Conservation (phyloP, 345 rosid genomes). For the Populus deltoides region DNA sequence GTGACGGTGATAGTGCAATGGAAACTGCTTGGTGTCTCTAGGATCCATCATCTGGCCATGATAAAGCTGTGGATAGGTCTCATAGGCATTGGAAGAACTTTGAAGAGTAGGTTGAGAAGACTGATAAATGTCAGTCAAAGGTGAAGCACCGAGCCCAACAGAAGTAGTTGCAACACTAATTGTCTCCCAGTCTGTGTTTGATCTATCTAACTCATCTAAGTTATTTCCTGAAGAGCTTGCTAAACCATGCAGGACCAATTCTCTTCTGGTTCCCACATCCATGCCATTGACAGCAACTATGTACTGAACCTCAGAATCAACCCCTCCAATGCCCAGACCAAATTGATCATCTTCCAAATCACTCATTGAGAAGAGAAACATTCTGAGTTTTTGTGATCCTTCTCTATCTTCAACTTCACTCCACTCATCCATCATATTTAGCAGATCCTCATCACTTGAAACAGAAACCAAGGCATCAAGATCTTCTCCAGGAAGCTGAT, state of each 20-base stretch:
- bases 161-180: conserved; percentile 32
- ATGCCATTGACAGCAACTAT: conserved; percentile 77
- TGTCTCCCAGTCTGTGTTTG: conserved; percentile 34
- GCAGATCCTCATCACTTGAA: conserved; percentile 80
- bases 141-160: conserved; percentile 38
- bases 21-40: conserved; percentile 41
- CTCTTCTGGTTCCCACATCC: conserved; percentile 54
- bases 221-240: conserved; percentile 54
- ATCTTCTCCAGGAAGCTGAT: conserved; percentile 97
- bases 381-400: conserved; percentile 60
- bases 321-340: conserved; percentile 42
- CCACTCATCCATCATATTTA: conserved; percentile 87
- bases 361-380: conserved; percentile 63
- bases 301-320: conserved; percentile 66
- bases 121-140: conserved; percentile 37
- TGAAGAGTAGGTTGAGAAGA: conserved; percentile 43
- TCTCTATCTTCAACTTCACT: conserved; percentile 54
- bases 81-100: conserved; percentile 42
- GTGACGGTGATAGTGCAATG: conserved; percentile 36
- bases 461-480: conserved; percentile 92
- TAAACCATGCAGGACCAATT: conserved; percentile 39
- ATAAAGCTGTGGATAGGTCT: conserved; percentile 45
- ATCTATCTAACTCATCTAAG: conserved; percentile 46
- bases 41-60: conserved; percentile 42
- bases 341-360: conserved; percentile 71